Evolutionary conservation across 345 rosid species (phyloP), one percentile per base, ranked within the genome.

Genomic region (Euphorbia lathyris): DNA sequence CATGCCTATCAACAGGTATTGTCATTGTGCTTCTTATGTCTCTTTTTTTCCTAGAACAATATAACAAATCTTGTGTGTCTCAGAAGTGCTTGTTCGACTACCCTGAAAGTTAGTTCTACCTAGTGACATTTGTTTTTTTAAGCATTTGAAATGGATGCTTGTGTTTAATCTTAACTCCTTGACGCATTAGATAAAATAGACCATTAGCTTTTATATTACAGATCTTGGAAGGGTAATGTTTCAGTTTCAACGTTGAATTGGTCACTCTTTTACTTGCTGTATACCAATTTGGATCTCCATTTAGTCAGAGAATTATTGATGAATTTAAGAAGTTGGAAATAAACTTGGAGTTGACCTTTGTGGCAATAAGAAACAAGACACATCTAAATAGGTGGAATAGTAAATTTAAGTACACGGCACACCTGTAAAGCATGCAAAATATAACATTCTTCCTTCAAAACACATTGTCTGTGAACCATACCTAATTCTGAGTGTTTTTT

Each of bases 1-100:
- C 99, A 95, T 80, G 99, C 98, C 25, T 92, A 95, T 80, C 99
- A 95, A 81, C 99, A 95, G 96, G 98, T 88, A 67, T 80, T 79
- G 38, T 42, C 73, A 45, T 45, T 14, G 1, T 59, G 8, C 74
- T 48, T 57, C 16, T 53, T 59, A 40, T 25, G 42, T 60, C 45
- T 20, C 5, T 6, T 47, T 48, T 65, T 22, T 52, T 38, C n/a
- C 29, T 10, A 45, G 17, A 45, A 45, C 51, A 23, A 36, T 50
- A 34, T 34, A 34, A 34, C 50, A 14, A 29, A 4, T 40, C 59
- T 7, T 43, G 42, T 59, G 9, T 48, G 48, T 58, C 19, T 57
- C 5, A 9, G 0, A 65, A 43, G n/a, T 58, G 30, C 5, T 64
- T 27, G 17, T 32, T 45, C 14, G 20, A 34, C 29, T 16, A 25